Percentiles rank a stretch among this genome's conserved stretches.
phyloP scores from a whole-genome alignment of 2,329 filamentous ascomycete species.

The Dryadomyces quercus-mongolicae region DNA sequence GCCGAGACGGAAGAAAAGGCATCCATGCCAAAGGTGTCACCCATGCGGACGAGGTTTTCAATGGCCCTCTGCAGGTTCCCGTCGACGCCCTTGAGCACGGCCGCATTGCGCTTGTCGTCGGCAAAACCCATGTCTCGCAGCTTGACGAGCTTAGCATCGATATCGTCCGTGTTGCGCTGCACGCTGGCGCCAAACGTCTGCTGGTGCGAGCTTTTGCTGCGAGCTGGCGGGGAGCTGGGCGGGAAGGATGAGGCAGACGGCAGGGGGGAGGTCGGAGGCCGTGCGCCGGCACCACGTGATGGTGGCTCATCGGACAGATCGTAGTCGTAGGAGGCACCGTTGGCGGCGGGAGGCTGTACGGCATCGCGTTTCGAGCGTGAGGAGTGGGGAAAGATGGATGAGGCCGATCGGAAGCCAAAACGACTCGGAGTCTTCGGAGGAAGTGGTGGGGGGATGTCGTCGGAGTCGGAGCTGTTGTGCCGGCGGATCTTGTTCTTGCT shows the following conservation, averaged over 20 bases:
- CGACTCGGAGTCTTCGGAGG: slow-evolving; percentile 54
- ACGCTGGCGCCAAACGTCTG: slow-evolving; percentile 59
- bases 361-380: slow-evolving; percentile 46
- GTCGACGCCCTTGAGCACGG: slow-evolving; percentile 69
- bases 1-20: slow-evolving; percentile 23
- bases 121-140: slow-evolving; percentile 86
- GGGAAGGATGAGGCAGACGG: slow-evolving; percentile 8
- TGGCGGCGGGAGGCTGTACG: slow-evolving; percentile 13
- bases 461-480: slow-evolving; percentile 36
- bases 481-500: slow-evolving; percentile 12
- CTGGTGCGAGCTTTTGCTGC: slow-evolving; percentile 54
- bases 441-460: slow-evolving; percentile 48
- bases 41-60: slow-evolving; percentile 71
- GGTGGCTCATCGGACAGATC: slow-evolving; percentile 10
- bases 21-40: slow-evolving; percentile 45
- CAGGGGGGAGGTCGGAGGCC: slow-evolving; percentile 22
- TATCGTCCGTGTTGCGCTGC: slow-evolving; percentile 34
- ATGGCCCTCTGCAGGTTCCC: slow-evolving; percentile 80
- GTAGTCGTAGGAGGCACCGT: slow-evolving; percentile 6
- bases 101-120: slow-evolving; percentile 67
- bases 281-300: slow-evolving; percentile 12
- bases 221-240: slow-evolving; percentile 21
- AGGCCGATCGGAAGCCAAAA: slow-evolving; percentile 44
- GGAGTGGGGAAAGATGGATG: slow-evolving; percentile 55
- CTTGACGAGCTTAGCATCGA: slow-evolving; percentile 64